phyloP scores from a whole-genome alignment of 768 basidiomycete species.

The Gloeophyllum trabeum region DNA sequence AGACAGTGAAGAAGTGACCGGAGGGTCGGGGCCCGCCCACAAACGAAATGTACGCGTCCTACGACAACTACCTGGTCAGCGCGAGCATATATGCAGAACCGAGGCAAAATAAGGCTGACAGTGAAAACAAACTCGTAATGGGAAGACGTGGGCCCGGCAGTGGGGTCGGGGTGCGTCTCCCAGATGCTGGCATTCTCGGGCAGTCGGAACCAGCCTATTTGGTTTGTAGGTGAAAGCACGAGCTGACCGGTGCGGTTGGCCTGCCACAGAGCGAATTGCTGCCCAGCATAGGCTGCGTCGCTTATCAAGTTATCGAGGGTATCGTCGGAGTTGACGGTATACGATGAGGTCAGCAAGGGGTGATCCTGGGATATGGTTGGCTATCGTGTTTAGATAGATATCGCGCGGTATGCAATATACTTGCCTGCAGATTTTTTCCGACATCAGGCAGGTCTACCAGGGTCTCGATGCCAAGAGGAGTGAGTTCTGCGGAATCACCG shows the following conservation, averaged over 20 bases:
- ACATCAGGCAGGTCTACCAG: conserved; percentile 28
- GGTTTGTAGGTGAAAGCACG: conserved; percentile 3
- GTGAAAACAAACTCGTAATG: conserved; percentile 9
- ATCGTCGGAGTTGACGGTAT: conserved; percentile 6
- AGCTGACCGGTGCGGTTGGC: conserved; percentile 6
- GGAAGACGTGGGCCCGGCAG: conserved; percentile 8
- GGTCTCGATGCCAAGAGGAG: conserved; percentile 16
- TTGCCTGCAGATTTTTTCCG: conserved; percentile 29
- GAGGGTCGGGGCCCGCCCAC: background rate
- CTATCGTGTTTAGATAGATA: too few species aligned
- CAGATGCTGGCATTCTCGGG: conserved; percentile 2
- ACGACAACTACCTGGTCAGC: too few species aligned
- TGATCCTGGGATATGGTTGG: too few species aligned
- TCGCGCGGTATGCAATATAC: too few species aligned
- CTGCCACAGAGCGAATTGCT: conserved; percentile 6
- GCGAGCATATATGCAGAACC: too few species aligned
- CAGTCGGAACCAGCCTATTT: conserved; percentile 5
- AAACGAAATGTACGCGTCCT: background rate
- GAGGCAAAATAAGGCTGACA: too few species aligned
- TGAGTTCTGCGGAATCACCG: conserved; percentile 20
- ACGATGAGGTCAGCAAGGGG: conserved; percentile 4
- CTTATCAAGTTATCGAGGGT: conserved; percentile 6
- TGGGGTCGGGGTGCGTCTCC: conserved; percentile 5
- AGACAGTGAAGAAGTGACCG: conserved; percentile 4
- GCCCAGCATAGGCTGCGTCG: conserved; percentile 1